Percentiles rank a stretch among this genome's conserved stretches.
Conservation (phyloP, 2,329 filamentous ascomycete genomes). For the Furcasterigmium furcatum region DNA sequence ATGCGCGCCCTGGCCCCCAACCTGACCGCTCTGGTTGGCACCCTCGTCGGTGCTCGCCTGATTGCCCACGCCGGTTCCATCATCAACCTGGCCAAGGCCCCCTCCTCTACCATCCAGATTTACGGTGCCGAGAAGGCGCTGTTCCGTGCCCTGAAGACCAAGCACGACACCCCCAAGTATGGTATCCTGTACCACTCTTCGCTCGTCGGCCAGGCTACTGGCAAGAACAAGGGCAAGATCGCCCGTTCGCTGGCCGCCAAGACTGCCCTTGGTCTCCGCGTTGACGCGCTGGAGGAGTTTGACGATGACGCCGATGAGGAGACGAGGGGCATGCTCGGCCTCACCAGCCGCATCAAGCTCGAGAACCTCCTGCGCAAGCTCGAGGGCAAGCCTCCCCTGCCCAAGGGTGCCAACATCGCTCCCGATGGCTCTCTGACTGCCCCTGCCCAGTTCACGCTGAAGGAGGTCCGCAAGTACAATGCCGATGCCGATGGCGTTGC, state of each 20-base stretch:
- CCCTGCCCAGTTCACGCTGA: slow-evolving; percentile 83
- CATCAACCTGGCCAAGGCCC: slow-evolving; percentile 91
- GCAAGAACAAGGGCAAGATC: slow-evolving; percentile 99
- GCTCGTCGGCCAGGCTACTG: slow-evolving; percentile 92
- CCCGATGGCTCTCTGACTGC: slow-evolving; percentile 64
- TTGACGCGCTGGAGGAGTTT: slow-evolving; percentile 69
- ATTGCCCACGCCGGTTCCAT: slow-evolving; percentile 94
- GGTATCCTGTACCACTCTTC: slow-evolving; percentile 92
- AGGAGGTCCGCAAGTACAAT: slow-evolving; percentile 93
- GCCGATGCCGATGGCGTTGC: slow-evolving; percentile 83
- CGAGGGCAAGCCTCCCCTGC: slow-evolving; percentile 85
- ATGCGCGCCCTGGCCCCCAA: slow-evolving; percentile 98
- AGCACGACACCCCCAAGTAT: slow-evolving; percentile 98
- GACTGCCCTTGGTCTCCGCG: slow-evolving; percentile 86
- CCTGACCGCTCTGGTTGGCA: slow-evolving; percentile 87
- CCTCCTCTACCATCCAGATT: slow-evolving; percentile 95
- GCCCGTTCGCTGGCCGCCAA: slow-evolving; percentile 94
- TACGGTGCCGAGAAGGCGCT: slow-evolving; percentile 98
- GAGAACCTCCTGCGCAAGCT: slow-evolving; percentile 74
- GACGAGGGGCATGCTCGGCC: slow-evolving; percentile 79
- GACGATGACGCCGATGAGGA: slow-evolving; percentile 78
- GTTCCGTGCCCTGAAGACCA: slow-evolving; percentile 97
- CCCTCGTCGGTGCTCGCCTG: slow-evolving; percentile 88
- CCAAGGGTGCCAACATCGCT: slow-evolving; percentile 70
- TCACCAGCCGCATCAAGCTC: slow-evolving; percentile 66